Base-by-base conservation (phyloP, 2,329 filamentous ascomycete genomes). In the Daldinia sp. region DNA sequence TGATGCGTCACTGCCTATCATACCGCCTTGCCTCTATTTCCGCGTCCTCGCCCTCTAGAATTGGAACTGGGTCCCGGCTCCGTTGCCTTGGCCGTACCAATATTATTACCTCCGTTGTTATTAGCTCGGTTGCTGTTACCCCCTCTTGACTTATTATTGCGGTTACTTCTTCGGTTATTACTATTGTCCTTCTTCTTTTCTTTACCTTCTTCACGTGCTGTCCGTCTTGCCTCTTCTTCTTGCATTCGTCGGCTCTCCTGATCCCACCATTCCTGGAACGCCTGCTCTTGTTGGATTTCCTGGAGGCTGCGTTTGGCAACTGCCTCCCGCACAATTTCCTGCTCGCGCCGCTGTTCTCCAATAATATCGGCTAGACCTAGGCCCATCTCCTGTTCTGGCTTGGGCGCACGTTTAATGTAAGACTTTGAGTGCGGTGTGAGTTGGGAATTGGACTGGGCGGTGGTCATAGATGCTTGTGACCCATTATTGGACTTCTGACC, bases 251-350 rank as follows among this genome's bases (percentile, higher is more conserved):
- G 84, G 71, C 89, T 93, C 76, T 97, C 94, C 65, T 91, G 88
- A 68, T 96, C 92, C 93, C 93, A 97, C 93, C 94, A 97, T 75
- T 96, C 89, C 74, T 97, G 92, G 75, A 99, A 99, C 52, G 93
- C 93, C 74, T 99, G 95, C 77, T 99, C 95, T 68, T 95, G 88
- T 75, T 99, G 95, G 61, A 99, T 99, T 66, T 98, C 95, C 73
- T 96, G 89, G 27, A 99, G 80, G 66, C 92, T 95, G 58, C 94
- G 86, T 78, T 96, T 97, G 1, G 93, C 92, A 9, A 89, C 89
- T 0, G 93, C 92, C 74, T 97, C 94, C 54, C 87, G 90, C 63
- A 96, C 88, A 15, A 87, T 85, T 59, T 93, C 87, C 73, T 96
- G 95, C 74, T 97, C 94, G 7, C 87, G 87, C 75, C 90, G 87